These are phyloP conservation scores for Ensete glaucum DNA, from an alignment of 176 grass and related monocot species.

Conservation along the genomic window DNA sequence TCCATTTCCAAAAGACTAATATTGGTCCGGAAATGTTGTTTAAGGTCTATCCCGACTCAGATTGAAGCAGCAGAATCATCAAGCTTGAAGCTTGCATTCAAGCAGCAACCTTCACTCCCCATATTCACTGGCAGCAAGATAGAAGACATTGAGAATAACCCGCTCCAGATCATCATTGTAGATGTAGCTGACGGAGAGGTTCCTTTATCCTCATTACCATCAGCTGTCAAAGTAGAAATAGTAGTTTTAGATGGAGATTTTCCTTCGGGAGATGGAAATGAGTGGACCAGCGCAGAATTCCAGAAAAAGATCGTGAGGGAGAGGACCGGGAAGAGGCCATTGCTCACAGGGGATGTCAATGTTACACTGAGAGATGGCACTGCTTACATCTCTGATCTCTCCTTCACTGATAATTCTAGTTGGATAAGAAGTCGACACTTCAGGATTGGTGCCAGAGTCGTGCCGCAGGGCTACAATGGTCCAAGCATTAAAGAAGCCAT, in stretches of 20 bases:
- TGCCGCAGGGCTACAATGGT: slow-evolving; percentile 26
- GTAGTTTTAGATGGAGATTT: slow-evolving; percentile 72
- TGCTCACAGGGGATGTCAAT: slow-evolving; percentile 64
- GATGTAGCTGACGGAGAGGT: slow-evolving; percentile 14
- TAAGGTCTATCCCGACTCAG: slow-evolving; percentile 29
- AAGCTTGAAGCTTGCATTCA: slow-evolving; percentile 49
- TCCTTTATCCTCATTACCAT: neutral
- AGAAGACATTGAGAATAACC: slow-evolving; percentile 22
- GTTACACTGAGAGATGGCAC: slow-evolving; percentile 47
- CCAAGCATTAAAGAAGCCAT: slow-evolving; percentile 59
- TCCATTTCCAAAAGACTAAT: no score
- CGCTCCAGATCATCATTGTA: slow-evolving; percentile 52
- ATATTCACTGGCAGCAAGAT: slow-evolving; percentile 94
- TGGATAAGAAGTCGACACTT: slow-evolving; percentile 77
- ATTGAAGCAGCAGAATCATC: slow-evolving; percentile 21
- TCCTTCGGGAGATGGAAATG: slow-evolving; percentile 22
- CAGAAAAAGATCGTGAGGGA: slow-evolving; percentile 44
- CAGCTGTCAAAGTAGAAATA: slow-evolving; percentile 54
- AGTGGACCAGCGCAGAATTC: slow-evolving; percentile 49
- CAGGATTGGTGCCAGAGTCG: slow-evolving; percentile 52
- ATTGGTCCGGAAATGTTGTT: no score
- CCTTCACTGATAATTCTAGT: slow-evolving; percentile 86
- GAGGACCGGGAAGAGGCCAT: slow-evolving; percentile 62
- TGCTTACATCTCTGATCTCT: slow-evolving; percentile 39
- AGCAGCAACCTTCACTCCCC: slow-evolving; percentile 24